These are phyloP conservation scores for Tetrahymena elliotti DNA, from an alignment of 73 alveolate species.

Conservation along the genomic window DNA sequence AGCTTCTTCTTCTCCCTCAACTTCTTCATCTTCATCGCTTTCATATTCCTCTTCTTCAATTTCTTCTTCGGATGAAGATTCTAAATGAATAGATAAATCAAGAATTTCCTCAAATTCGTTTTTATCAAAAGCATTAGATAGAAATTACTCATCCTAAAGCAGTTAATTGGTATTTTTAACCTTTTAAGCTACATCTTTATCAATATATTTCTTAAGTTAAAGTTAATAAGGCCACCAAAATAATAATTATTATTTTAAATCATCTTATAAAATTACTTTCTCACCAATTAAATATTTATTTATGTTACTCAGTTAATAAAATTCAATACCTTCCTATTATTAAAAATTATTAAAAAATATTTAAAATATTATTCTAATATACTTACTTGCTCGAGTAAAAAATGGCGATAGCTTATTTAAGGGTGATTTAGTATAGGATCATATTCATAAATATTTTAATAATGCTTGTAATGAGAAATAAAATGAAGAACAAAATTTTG, in stretches of 20 bases:
- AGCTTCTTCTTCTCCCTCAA: neutral
- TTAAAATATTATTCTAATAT: too few species aligned
- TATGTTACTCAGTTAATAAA: neutral
- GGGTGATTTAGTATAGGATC: neutral
- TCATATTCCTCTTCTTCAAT: neutral
- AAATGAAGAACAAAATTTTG: neutral
- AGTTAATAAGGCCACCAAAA: neutral
- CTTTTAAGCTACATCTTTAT: neutral
- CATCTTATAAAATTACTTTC: neutral
- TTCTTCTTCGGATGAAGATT: neutral
- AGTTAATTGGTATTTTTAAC: neutral
- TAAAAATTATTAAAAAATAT: too few species aligned
- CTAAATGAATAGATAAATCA: neutral
- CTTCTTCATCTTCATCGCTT: neutral
- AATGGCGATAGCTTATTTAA: neutral
- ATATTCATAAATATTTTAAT: neutral
- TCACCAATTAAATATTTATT: neutral
- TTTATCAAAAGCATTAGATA: neutral
- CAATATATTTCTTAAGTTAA: neutral
- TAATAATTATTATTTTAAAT: neutral
- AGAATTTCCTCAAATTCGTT: neutral
- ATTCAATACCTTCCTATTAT: neutral
- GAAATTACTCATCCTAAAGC: neutral
- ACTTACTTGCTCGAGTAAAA: neutral
- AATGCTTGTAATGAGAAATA: neutral